Conservation (phyloP, 2,329 filamentous ascomycete genomes). For the Laburnicola sp. region DNA sequence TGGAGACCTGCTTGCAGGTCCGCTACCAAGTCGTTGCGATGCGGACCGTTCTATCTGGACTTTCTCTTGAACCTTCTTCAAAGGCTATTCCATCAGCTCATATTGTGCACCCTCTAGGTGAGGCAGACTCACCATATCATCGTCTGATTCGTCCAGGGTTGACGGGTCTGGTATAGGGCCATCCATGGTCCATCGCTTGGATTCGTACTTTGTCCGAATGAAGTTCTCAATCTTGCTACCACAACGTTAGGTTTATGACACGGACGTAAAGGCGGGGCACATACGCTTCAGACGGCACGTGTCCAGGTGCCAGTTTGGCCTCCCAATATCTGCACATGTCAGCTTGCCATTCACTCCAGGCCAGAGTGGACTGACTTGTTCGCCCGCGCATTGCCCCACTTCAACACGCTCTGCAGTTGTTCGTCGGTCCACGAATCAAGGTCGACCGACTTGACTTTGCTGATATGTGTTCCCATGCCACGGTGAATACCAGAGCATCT, state of each 20-base stretch:
- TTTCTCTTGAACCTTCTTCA: slow-evolving; percentile 70
- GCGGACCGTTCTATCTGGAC: slow-evolving; percentile 67
- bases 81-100: slow-evolving; percentile 51
- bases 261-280: slow-evolving; percentile 23
- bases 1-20: slow-evolving; percentile 27
- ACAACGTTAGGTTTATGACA: slow-evolving; percentile 7
- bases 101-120: background rate
- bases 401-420: slow-evolving; percentile 88
- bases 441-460: slow-evolving; percentile 95
- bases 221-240: slow-evolving; percentile 95
- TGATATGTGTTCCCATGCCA: slow-evolving; percentile 98
- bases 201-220: slow-evolving; percentile 97
- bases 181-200: slow-evolving; percentile 99
- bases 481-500: slow-evolving; percentile 95
- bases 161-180: slow-evolving; percentile 92
- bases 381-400: slow-evolving; percentile 93
- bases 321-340: slow-evolving; percentile 74
- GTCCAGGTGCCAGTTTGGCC: slow-evolving; percentile 84
- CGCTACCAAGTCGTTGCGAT: slow-evolving; percentile 54
- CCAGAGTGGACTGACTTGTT: slow-evolving; percentile 69
- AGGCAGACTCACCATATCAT: slow-evolving; percentile 71
- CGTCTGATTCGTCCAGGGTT: slow-evolving; percentile 77
- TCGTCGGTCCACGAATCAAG: slow-evolving; percentile 99
- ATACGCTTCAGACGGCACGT: slow-evolving; percentile 85
- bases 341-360: slow-evolving; percentile 16